Percentiles rank a stretch among this genome's conserved stretches.
phyloP scores from a whole-genome alignment of 768 basidiomycete genomes.

The Russula foetens region DNA sequence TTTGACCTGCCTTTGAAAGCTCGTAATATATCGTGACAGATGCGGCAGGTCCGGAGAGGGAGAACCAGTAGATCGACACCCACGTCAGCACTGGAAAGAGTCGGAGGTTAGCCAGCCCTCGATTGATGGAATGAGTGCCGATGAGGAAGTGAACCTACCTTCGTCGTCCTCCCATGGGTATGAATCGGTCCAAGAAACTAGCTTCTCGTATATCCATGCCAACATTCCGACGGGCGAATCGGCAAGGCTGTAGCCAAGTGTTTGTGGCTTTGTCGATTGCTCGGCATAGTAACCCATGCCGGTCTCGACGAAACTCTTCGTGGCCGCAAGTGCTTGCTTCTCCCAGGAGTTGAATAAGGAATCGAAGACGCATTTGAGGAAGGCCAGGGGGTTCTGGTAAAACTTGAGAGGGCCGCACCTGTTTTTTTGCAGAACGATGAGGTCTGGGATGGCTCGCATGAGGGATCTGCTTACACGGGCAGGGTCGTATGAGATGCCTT shows the following conservation, averaged over 20 bases:
- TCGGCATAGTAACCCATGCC: conserved; percentile 28
- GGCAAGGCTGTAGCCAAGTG: conserved; percentile 40
- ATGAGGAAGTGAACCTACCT: conserved; percentile 22
- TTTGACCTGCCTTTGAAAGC: conserved; percentile 3
- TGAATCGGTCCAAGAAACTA: conserved; percentile 30
- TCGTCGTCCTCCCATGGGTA: conserved; percentile 55
- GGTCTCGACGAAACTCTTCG: conserved; percentile 16
- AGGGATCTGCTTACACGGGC: conserved; percentile 21
- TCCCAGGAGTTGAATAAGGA: conserved; percentile 27
- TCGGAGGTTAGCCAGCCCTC: too few species aligned
- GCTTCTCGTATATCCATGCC: conserved; percentile 34
- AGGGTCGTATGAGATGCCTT: conserved; percentile 31
- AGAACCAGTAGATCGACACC: conserved; percentile 33
- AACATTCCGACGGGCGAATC: conserved; percentile 48
- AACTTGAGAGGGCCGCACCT: background rate
- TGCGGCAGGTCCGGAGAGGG: conserved; percentile 27
- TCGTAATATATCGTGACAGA: conserved; percentile 30
- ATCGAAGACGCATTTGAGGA: conserved; percentile 24
- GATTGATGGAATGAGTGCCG: too few species aligned
- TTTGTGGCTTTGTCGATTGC: conserved; percentile 30
- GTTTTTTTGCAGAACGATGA: background rate
- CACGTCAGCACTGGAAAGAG: conserved; percentile 29
- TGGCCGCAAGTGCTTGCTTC: conserved; percentile 20
- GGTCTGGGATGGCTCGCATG: background rate
- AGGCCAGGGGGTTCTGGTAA: conserved; percentile 24